Conservation (phyloP, 2,329 filamentous ascomycete genomes). For the Aspergillus ochraceoroseus region DNA sequence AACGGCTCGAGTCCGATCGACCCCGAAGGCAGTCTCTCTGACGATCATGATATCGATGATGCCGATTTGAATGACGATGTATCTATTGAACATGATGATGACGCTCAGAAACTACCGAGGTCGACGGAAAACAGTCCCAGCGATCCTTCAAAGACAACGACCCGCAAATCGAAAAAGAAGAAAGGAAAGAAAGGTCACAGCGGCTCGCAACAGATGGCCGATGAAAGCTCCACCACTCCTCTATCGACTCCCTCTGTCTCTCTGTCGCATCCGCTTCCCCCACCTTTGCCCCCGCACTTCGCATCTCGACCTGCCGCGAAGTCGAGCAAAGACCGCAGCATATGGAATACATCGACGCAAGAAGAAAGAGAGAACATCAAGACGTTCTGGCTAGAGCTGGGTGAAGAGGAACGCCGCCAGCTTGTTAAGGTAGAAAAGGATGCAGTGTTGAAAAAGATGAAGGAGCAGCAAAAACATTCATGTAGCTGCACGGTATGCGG, state of each 20-base stretch:
- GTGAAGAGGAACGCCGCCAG: conserved; percentile 89
- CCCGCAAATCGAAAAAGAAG: conserved; percentile 41
- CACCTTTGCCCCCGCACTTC: conserved; percentile 43
- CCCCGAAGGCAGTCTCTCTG: conserved; percentile 27
- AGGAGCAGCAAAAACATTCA: conserved; percentile 98
- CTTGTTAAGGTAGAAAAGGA: conserved; percentile 98
- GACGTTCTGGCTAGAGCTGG: conserved; percentile 92
- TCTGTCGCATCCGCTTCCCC: conserved; percentile 40
- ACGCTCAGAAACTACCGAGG: conserved; percentile 31
- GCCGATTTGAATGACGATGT: conserved; percentile 49
- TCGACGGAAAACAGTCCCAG: conserved; percentile 21
- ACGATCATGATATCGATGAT: conserved; percentile 32
- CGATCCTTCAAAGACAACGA: conserved; percentile 22
- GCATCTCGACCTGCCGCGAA: conserved; percentile 42
- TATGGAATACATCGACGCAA: conserved; percentile 93
- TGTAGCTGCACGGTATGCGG: conserved; percentile 98
- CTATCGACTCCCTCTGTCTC: conserved; percentile 44
- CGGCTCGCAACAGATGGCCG: conserved; percentile 34
- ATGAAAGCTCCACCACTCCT: conserved; percentile 39
- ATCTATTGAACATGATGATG: conserved; percentile 53
- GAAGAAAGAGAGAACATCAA: conserved; percentile 97
- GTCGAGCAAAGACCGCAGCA: conserved; percentile 66
- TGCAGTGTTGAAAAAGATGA: conserved; percentile 97
- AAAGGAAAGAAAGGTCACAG: conserved; percentile 38
- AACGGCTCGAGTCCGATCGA: conserved; percentile 33